Evolutionary conservation across 2,329 filamentous ascomycete species (phyloP).

Genomic region (Colletotrichum liriopes): DNA sequence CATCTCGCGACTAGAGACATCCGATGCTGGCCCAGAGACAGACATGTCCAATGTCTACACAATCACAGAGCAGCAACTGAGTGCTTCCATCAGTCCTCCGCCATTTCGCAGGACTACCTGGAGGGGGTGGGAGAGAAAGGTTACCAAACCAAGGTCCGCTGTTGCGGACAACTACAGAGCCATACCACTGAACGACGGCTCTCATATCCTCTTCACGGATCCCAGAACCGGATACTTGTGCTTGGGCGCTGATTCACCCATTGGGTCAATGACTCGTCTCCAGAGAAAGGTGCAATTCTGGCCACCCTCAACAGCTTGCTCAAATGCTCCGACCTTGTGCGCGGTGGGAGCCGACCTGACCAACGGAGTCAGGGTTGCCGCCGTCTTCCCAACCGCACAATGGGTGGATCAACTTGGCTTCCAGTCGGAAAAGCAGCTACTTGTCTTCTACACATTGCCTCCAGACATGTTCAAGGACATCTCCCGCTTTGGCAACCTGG

Average conservation of each 20-base stretch:
- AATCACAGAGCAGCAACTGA: conserved; percentile 19
- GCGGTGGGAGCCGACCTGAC: conserved; percentile 69
- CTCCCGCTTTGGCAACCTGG: conserved; percentile 35
- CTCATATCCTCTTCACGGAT: conserved; percentile 77
- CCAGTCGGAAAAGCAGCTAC: conserved; percentile 50
- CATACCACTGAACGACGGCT: conserved; percentile 75
- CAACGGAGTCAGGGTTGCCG: conserved; percentile 72
- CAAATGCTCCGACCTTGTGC: conserved; percentile 65
- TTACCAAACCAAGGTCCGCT: not conserved
- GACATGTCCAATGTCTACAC: conserved; percentile 27
- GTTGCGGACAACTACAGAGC: conserved; percentile 74
- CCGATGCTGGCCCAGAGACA: not conserved
- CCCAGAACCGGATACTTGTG: conserved; percentile 70
- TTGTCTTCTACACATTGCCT: conserved; percentile 75
- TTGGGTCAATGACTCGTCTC: conserved; percentile 66
- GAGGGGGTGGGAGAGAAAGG: not conserved
- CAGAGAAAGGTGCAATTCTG: conserved; percentile 71
- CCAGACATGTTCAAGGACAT: conserved; percentile 66
- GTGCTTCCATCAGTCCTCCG: not conserved
- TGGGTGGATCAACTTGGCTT: not conserved
- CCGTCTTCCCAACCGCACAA: conserved; percentile 63
- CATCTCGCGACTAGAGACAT: conserved; percentile 45
- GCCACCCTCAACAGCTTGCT: conserved; percentile 50
- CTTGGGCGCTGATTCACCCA: conserved; percentile 73
- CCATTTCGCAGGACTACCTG: not conserved